A percentile compares a stretch with the other conserved stretches of the same genome.
Evolutionary conservation across 164 flowering plant species (phyloP).

Genomic region (Magnolia officinalis): DNA sequence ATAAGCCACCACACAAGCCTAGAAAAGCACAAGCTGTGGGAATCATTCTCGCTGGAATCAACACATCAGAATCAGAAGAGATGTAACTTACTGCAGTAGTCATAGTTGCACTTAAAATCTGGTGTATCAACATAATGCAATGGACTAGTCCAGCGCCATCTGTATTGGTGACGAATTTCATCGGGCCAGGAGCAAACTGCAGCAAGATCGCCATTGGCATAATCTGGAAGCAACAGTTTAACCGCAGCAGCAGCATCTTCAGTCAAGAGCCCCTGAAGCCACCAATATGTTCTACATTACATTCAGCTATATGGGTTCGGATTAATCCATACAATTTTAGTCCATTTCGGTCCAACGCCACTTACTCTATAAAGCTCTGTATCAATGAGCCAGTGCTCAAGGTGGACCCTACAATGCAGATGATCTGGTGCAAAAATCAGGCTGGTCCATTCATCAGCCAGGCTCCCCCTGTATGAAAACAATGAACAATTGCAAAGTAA

Average conservation of each 20-base stretch:
- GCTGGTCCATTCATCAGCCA: no score
- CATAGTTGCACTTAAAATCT: constrained; percentile 83
- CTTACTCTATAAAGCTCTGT: background rate
- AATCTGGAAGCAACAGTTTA: constrained; percentile 66
- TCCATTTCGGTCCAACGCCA: background rate
- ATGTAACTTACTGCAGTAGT: constrained; percentile 66
- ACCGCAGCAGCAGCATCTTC: constrained; percentile 62
- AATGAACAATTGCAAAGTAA: no score
- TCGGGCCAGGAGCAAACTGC: constrained; percentile 91
- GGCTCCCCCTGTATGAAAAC: no score
- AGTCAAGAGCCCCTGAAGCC: constrained; percentile 55
- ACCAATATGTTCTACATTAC: constrained; percentile 2
- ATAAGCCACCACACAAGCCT: background rate
- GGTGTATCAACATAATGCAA: constrained; percentile 89
- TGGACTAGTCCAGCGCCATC: constrained; percentile 73
- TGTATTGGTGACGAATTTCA: constrained; percentile 44
- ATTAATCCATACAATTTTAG: background rate
- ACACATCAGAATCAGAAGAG: background rate
- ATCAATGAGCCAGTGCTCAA: background rate
- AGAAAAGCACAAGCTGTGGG: background rate
- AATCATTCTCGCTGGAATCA: background rate
- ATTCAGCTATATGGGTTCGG: background rate
- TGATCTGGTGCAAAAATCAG: no score
- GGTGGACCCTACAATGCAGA: background rate
- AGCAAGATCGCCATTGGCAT: constrained; percentile 84